Percentiles rank a stretch among this genome's conserved stretches.
Conservation (phyloP, 202 grass and related monocot species). For the Schoenoplectus tabernaemontani region DNA sequence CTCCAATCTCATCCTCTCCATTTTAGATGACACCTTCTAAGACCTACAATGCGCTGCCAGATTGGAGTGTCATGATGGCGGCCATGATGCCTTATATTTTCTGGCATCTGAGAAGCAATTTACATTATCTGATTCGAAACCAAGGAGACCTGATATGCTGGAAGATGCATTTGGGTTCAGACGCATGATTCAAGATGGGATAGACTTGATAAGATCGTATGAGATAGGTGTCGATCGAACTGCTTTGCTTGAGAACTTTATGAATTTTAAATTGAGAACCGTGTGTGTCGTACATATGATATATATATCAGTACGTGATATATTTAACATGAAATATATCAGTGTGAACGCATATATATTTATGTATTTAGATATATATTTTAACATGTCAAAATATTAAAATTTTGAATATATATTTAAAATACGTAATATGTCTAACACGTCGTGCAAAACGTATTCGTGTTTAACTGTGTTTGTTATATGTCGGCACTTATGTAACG, state of each 20-base stretch:
- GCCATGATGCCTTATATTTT: constrained; percentile 72
- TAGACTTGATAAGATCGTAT: constrained; percentile 86
- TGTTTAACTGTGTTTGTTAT: no score
- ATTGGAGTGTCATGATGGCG: constrained; percentile 95
- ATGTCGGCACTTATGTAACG: no score
- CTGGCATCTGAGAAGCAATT: constrained; percentile 93
- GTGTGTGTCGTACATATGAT: no score
- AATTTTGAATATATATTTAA: no score
- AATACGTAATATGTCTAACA: no score
- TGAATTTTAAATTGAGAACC: no score
- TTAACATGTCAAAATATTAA: no score
- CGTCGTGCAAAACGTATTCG: no score
- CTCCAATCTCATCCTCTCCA: constrained; percentile 15
- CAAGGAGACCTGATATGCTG: constrained; percentile 78
- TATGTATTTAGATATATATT: no score
- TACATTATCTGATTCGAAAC: constrained; percentile 89
- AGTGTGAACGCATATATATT: no score
- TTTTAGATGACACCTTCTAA: constrained; percentile 23
- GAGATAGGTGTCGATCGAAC: constrained; percentile 95
- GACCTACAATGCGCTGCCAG: constrained; percentile 85
- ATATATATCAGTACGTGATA: no score
- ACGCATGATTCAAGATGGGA: constrained; percentile 76
- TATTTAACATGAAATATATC: no score
- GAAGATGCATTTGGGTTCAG: constrained; percentile 78
- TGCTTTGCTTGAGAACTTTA: constrained; percentile 90